phyloP scores from a whole-genome alignment of 2,329 filamentous ascomycete species.

The Exserohilum rostratum region DNA sequence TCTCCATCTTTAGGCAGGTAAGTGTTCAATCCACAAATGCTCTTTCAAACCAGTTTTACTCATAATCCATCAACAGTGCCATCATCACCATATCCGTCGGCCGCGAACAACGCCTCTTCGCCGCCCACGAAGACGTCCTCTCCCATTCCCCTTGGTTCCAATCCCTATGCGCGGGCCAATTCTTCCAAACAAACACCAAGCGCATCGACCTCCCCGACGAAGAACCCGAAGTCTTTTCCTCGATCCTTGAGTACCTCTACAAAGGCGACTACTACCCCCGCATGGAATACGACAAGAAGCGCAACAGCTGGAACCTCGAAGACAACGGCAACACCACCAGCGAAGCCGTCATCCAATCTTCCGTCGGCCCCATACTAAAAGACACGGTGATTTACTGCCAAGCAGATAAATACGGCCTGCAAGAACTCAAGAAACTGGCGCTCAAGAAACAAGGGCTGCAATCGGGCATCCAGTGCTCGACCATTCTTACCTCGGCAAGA shows the following conservation, averaged over 20 bases:
- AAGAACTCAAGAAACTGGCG: conserved; percentile 82
- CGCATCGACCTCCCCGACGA: conserved; percentile 82
- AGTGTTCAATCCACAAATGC: conserved; percentile 20
- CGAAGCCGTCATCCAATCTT: conserved; percentile 65
- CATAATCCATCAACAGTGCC: conserved; percentile 46
- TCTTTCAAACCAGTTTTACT: conserved; percentile 24
- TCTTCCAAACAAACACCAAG: conserved; percentile 66
- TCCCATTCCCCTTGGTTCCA: conserved; percentile 80
- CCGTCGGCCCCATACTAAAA: conserved; percentile 72
- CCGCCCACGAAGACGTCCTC: conserved; percentile 87
- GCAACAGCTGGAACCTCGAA: conserved; percentile 83
- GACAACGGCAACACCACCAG: conserved; percentile 53
- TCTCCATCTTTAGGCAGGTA: conserved; percentile 47
- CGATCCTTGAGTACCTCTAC: conserved; percentile 88
- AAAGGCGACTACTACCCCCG: conserved; percentile 92
- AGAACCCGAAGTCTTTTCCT: conserved; percentile 88
- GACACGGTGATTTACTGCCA: conserved; percentile 92
- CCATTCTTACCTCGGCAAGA: conserved; percentile 84
- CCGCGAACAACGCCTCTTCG: conserved; percentile 84
- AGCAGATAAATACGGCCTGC: conserved; percentile 81
- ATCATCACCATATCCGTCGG: conserved; percentile 83
- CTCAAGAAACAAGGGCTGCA: conserved; percentile 89
- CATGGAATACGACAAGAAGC: conserved; percentile 79
- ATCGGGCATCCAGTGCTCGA: conserved; percentile 81
- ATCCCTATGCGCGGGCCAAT: conserved; percentile 66